Percentiles rank a stretch among this genome's conserved stretches.
Evolutionary conservation across 1,139 yeast species (phyloP).

Genomic region (Eremothecium sinecaudum): DNA sequence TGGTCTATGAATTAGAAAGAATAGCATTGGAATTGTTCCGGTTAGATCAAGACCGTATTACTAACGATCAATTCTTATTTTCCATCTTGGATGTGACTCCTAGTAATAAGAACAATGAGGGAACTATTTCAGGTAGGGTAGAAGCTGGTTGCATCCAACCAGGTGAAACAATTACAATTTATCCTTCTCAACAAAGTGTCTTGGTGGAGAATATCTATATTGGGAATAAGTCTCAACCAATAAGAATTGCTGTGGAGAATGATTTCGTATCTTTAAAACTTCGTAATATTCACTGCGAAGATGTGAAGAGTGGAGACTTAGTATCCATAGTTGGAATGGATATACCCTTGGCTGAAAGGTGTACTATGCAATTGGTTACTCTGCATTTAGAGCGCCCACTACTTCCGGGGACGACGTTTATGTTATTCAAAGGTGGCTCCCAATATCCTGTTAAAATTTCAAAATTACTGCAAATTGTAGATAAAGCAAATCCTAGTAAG

Average conservation of each 20-base stretch:
- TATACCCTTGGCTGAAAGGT: conserved; percentile 41
- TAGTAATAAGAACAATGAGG: conserved; percentile 22
- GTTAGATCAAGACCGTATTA: conserved; percentile 25
- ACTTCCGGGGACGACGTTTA: conserved; percentile 72
- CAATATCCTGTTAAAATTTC: conserved; percentile 65
- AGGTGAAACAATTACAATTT: conserved; percentile 58
- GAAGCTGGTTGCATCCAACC: conserved; percentile 67
- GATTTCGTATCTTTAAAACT: conserved; percentile 58
- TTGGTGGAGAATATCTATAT: conserved; percentile 36
- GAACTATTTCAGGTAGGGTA: conserved; percentile 54
- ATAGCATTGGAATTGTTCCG: conserved; percentile 27
- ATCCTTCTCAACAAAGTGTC: conserved; percentile 45
- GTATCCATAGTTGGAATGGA: conserved; percentile 43
- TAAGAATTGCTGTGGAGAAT: conserved; percentile 51
- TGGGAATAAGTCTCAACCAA: conserved; percentile 27
- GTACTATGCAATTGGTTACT: conserved; percentile 50
- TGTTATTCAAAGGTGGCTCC: conserved; percentile 72
- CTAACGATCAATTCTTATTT: conserved; percentile 32
- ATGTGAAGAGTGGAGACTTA: conserved; percentile 66
- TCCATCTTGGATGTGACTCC: conserved; percentile 34
- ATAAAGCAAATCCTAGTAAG: conserved; percentile 36
- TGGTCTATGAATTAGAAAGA: conserved; percentile 48
- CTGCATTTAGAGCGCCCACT: conserved; percentile 70
- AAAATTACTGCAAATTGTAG: conserved; percentile 45
- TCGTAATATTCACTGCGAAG: conserved; percentile 41